Percentiles rank a stretch among this genome's conserved stretches.
These are phyloP conservation scores for Rhizopogon vulgaris DNA, from an alignment of 768 basidiomycete species.

Conservation along the genomic window DNA sequence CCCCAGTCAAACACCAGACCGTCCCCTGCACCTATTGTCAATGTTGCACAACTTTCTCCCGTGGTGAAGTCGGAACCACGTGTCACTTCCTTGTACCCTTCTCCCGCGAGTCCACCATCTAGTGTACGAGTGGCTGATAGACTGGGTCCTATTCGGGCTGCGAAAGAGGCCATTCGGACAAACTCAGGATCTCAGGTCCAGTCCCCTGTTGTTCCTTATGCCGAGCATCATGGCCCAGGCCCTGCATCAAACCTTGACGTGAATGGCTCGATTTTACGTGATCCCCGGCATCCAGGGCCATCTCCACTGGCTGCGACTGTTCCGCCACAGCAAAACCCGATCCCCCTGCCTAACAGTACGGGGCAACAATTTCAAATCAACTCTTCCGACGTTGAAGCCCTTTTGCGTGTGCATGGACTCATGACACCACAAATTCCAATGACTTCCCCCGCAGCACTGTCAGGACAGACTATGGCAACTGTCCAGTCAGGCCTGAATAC, in stretches of 20 bases:
- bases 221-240: neutral
- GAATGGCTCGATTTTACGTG: neutral
- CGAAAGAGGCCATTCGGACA: slow-evolving; percentile 19
- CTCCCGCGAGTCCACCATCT: slow-evolving; percentile 7
- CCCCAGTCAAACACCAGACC: neutral
- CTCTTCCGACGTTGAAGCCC: slow-evolving; percentile 8
- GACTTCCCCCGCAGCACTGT: neutral
- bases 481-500: neutral
- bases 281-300: slow-evolving; percentile 5
- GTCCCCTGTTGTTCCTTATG: slow-evolving; percentile 6
- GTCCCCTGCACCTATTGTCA: neutral
- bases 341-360: neutral
- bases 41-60: slow-evolving; percentile 8
- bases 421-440: neutral
- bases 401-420: slow-evolving; percentile 6
- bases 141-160: slow-evolving; percentile 28
- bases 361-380: slow-evolving; percentile 2
- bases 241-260: neutral
- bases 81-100: neutral
- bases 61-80: slow-evolving; percentile 15
- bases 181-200: slow-evolving; percentile 2
- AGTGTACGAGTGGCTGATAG: slow-evolving; percentile 13
- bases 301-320: neutral
- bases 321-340: neutral
- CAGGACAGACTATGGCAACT: neutral